These are phyloP conservation scores for Daedaleopsis nitida DNA, from an alignment of 768 basidiomycete species.

Conservation along the genomic window DNA sequence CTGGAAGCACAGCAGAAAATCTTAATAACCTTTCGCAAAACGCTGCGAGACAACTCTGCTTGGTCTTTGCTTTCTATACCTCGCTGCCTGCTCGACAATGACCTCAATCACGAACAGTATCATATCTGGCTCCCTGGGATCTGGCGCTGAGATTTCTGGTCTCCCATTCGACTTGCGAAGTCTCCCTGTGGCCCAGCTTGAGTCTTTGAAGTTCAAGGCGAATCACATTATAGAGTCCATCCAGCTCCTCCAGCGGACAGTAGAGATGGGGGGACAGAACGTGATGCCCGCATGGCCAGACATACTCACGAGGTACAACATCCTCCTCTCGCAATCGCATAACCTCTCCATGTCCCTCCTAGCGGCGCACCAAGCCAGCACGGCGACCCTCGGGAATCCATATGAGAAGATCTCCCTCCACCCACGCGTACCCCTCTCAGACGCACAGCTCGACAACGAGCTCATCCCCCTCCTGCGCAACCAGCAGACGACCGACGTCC, in stretches of 20 bases:
- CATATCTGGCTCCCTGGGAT: background rate
- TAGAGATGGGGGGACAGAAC: conserved; percentile 57
- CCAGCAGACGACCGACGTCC: conserved; percentile 77
- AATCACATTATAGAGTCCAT: conserved; percentile 82
- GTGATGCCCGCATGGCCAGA: conserved; percentile 87
- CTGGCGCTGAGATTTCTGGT: background rate
- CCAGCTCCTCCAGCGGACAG: conserved; percentile 58
- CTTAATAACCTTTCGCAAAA: too few species aligned
- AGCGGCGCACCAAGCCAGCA: conserved; percentile 27
- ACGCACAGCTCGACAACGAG: conserved; percentile 70
- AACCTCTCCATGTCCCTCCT: conserved; percentile 69
- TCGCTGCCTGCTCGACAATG: background rate
- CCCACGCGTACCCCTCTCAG: conserved; percentile 48
- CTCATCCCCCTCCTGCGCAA: conserved; percentile 76
- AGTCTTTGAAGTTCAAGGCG: conserved; percentile 75
- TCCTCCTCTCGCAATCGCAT: conserved; percentile 81
- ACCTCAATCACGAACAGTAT: background rate
- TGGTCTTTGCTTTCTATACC: too few species aligned
- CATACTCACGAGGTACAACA: conserved; percentile 82
- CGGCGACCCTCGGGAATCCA: conserved; percentile 39
- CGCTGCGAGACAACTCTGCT: too few species aligned
- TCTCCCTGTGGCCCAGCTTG: conserved; percentile 68
- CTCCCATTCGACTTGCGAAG: conserved; percentile 33
- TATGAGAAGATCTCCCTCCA: conserved; percentile 73
- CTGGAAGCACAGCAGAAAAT: background rate